Percentiles rank a stretch among this genome's conserved stretches.
phyloP scores from a whole-genome alignment of 345 rosid species.

The Syzygium aqueum region DNA sequence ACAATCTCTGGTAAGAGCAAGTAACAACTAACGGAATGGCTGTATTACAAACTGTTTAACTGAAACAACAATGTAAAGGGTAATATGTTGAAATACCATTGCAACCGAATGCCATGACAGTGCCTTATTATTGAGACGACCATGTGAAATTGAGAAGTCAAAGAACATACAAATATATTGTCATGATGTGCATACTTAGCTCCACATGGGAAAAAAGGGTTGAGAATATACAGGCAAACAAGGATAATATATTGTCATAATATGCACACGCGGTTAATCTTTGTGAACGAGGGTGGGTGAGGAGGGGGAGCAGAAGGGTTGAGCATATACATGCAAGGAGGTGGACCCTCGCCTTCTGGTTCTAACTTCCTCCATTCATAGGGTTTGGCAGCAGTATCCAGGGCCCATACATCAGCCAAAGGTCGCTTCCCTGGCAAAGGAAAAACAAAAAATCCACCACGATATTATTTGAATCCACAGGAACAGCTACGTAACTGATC shows the following conservation, averaged over 20 bases:
- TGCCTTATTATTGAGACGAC: background rate
- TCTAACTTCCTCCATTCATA: slow-evolving; percentile 99
- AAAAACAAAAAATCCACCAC: background rate
- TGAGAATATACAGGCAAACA: background rate
- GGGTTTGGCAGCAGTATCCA: slow-evolving; percentile 99
- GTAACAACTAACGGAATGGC: background rate
- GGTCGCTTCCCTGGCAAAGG: slow-evolving; percentile 75
- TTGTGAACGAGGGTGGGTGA: background rate
- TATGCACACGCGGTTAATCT: background rate
- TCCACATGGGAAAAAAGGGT: background rate
- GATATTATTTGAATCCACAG: background rate
- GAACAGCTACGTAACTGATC: background rate
- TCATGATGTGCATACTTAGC: background rate
- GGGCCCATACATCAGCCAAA: slow-evolving; percentile 99
- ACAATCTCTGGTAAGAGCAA: background rate
- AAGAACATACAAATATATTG: background rate
- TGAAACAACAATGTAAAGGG: background rate
- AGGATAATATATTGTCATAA: background rate
- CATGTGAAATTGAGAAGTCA: background rate
- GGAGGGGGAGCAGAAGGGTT: background rate
- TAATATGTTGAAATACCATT: background rate
- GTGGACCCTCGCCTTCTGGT: slow-evolving; percentile 99
- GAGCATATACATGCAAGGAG: slow-evolving; percentile 88
- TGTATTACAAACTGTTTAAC: background rate
- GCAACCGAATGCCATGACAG: background rate